phyloP scores from a whole-genome alignment of 352 stramenopile species.

The Phytophthora syringae region DNA sequence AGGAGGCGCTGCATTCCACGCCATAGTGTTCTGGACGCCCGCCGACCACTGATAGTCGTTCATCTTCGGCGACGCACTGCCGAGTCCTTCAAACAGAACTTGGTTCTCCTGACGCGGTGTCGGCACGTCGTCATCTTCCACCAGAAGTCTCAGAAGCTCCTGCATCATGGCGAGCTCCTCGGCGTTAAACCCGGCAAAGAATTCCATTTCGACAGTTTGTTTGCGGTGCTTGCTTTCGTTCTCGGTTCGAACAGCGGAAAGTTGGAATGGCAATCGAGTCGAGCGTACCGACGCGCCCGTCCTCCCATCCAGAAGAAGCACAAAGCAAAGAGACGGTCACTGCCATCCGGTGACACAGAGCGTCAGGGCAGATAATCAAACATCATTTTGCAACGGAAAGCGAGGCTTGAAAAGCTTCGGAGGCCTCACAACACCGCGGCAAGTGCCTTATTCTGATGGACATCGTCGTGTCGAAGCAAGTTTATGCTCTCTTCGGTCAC shows the following conservation, averaged over 20 bases:
- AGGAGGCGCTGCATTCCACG: constrained; percentile 27
- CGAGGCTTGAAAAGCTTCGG: constrained; percentile 4
- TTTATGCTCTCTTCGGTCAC: constrained; percentile 19
- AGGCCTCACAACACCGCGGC: constrained; percentile 31
- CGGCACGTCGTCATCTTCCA: constrained; percentile 41
- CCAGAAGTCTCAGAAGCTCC: constrained; percentile 38
- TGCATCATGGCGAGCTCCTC: constrained; percentile 52
- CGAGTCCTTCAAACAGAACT: constrained; percentile 23
- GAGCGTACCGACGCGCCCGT: background rate
- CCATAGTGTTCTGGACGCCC: constrained; percentile 19
- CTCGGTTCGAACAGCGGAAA: constrained; percentile 39
- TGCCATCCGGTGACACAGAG: constrained; percentile 25
- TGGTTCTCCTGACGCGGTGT: constrained; percentile 28
- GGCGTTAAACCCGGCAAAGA: constrained; percentile 47
- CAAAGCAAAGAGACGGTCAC: constrained; percentile 34
- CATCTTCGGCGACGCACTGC: constrained; percentile 14
- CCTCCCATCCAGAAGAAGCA: constrained; percentile 23
- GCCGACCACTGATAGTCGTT: constrained; percentile 17
- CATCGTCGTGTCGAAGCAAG: constrained; percentile 34
- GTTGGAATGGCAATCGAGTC: constrained; percentile 23
- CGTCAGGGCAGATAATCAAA: constrained; percentile 33
- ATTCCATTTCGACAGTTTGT: constrained; percentile 39
- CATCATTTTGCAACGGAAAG: no score
- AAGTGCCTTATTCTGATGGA: constrained; percentile 11
- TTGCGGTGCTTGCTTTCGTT: constrained; percentile 19